Evolutionary conservation across 73 alveolate species (phyloP).

Genomic region (Tetrahymena thermophila): DNA sequence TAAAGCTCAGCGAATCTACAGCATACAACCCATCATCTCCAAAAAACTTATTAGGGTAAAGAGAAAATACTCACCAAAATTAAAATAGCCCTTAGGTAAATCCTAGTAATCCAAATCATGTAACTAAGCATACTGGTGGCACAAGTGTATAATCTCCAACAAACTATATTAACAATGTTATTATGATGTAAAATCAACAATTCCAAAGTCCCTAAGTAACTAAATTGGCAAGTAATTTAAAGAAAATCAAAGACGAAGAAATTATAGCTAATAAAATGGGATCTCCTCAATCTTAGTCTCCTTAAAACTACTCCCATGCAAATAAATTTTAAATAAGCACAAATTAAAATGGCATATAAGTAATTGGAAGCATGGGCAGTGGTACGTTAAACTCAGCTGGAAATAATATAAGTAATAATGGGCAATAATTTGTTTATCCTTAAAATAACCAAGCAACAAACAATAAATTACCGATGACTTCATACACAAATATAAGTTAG

Average conservation of each 20-base stretch:
- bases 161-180: neutral
- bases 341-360: neutral
- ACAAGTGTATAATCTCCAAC: neutral
- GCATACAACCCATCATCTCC: neutral
- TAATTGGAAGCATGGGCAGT: neutral
- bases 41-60: neutral
- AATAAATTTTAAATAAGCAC: neutral
- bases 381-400: neutral
- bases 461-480: neutral
- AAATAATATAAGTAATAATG: neutral
- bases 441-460: neutral
- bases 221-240: neutral
- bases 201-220: neutral
- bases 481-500: neutral
- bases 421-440: neutral
- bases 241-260: neutral
- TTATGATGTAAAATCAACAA: neutral
- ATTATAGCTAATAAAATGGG: neutral
- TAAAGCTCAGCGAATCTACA: neutral
- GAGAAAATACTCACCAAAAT: neutral
- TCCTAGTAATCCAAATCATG: neutral
- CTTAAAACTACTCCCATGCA: neutral
- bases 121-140: neutral
- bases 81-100: neutral
- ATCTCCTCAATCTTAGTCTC: neutral